phyloP scores from a whole-genome alignment of 768 basidiomycete species.

The Pholiota microspora region DNA sequence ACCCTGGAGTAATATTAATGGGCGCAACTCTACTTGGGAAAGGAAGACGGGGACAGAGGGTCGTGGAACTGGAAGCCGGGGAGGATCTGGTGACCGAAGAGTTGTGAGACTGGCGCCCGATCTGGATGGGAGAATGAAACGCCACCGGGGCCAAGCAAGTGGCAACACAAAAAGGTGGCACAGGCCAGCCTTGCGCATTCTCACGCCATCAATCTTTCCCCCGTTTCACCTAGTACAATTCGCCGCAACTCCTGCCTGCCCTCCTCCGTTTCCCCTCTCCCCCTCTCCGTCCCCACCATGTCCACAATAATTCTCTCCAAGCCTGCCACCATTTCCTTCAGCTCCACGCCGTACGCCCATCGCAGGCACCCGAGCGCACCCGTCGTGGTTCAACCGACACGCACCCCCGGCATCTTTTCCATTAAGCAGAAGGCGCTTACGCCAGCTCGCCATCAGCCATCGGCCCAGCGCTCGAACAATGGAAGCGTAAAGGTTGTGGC shows the following conservation, averaged over 20 bases:
- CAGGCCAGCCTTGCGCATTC: neutral
- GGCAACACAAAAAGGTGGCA: slow-evolving; percentile 8
- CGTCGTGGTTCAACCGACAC: slow-evolving; percentile 67
- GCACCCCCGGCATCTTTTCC: slow-evolving; percentile 70
- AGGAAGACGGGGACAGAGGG: neutral
- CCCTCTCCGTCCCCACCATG: slow-evolving; percentile 33
- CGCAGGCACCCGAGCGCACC: slow-evolving; percentile 69
- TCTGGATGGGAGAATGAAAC: slow-evolving; percentile 11
- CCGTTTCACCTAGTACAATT: slow-evolving; percentile 12
- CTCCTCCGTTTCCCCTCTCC: slow-evolving; percentile 19
- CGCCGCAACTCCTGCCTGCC: slow-evolving; percentile 16
- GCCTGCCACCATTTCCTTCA: slow-evolving; percentile 33
- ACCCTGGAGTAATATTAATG: too few relatives aligned
- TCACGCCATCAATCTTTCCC: slow-evolving; percentile 17
- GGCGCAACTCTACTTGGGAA: too few relatives aligned
- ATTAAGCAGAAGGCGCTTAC: slow-evolving; percentile 48
- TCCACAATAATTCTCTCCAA: slow-evolving; percentile 43
- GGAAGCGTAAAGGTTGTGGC: slow-evolving; percentile 24
- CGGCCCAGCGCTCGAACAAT: slow-evolving; percentile 26
- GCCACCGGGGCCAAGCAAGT: slow-evolving; percentile 14
- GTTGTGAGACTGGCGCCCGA: neutral
- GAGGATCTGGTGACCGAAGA: neutral
- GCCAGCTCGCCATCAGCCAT: slow-evolving; percentile 21
- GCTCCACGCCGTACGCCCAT: slow-evolving; percentile 36
- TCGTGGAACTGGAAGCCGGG: neutral